Evolutionary conservation across 495 filamentous ascomycete species (phyloP), one percentile per base, ranked within the genome.

Genomic region (Penicillium cosmopolitanum): DNA sequence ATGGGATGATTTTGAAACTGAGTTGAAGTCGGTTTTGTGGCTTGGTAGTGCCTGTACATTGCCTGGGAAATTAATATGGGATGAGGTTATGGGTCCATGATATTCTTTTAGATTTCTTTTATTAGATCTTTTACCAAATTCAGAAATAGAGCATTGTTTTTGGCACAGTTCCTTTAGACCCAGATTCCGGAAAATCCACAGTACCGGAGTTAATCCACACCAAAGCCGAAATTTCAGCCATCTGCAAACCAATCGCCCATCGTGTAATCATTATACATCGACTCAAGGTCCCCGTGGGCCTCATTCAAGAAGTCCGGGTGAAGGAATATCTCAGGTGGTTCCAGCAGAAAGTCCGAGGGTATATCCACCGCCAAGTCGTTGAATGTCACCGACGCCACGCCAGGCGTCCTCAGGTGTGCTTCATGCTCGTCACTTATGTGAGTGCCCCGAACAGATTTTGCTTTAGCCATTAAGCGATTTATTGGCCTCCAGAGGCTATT

Each of bases 381-480:
- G 36, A 13, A 13, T 38, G 11, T n/a, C 36, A 13, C 15, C n/a
- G 15, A 38, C 28, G 28, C 28, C 28, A 31, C 4, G 28, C 28
- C 12, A 38, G 36, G 5, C 10, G 36, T 12, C 15, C 11, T 38
- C 11, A 3, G 5, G 11, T 15, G 11, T n/a, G 12, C 15, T 13
- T 38, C 36, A 38, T 12, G 36, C 19, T 28, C 25, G 11, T 33
- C 43, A 40, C 10, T 56, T 18, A 31, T 62, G 35, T 58, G 50
- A 5, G 34, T 23, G 31, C 54, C 60, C 9, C 55, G 60, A 11
- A 53, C 44, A 25, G 42, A 50, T 28, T 43, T n/a, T 8, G 60
- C 60, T 44, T 55, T 62, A 10, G 54, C 51, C 60, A 54, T 50
- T 7, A 62, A 33, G 3, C 55, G 55, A 0, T 57, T 57, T 4